Percentiles rank a stretch among this genome's conserved stretches.
phyloP scores from a whole-genome alignment of 73 alveolate species.

The Paramecium pentaurelia region DNA sequence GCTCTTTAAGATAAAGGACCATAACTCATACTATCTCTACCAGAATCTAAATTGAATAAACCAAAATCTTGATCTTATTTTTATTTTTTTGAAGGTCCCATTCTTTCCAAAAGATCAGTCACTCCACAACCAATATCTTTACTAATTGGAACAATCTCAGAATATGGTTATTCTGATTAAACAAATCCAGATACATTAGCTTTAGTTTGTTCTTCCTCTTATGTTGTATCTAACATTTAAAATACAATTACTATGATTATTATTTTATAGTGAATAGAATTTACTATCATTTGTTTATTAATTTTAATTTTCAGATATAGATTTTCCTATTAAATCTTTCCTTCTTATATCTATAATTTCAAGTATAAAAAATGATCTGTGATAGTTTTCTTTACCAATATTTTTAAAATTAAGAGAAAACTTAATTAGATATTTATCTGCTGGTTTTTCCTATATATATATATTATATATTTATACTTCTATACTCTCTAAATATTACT shows the following conservation, averaged over 20 bases:
- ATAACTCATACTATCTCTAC: neutral
- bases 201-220: neutral
- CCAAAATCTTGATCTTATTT: neutral
- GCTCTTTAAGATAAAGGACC: constrained; percentile 40
- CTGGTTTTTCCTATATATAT: neutral
- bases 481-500: neutral
- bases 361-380: neutral
- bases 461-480: neutral
- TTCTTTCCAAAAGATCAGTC: neutral
- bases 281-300: neutral
- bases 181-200: neutral
- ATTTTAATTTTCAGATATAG: neutral
- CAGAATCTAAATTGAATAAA: neutral
- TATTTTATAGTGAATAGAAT: neutral
- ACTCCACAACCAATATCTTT: neutral
- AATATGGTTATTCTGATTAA: constrained; percentile 17
- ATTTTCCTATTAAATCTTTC: neutral
- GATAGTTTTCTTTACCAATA: neutral
- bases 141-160: neutral
- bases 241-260: neutral
- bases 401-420: neutral
- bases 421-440: neutral
- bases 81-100: neutral
- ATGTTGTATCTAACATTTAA: neutral
- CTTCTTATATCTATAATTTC: neutral